A percentile compares a stretch with the other conserved stretches of the same genome.
Conservation (phyloP, 345 rosid species). For the Eutrema heterophyllum region DNA sequence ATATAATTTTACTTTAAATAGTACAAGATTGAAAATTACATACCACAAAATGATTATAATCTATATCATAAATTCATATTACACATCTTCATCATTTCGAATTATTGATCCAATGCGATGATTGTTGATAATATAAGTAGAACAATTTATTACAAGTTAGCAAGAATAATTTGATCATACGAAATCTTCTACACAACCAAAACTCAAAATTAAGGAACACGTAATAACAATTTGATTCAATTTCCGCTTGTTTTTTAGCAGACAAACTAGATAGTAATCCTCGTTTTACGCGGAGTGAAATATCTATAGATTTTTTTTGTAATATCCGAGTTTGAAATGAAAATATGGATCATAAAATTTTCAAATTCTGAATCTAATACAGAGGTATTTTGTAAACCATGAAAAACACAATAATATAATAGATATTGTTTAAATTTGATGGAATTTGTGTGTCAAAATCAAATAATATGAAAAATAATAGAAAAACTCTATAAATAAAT, state of each 20-base stretch:
- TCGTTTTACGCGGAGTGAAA: too few species aligned
- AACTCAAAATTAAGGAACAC: slow-evolving; percentile 9
- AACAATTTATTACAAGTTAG: slow-evolving; percentile 2
- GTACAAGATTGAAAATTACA: neutral
- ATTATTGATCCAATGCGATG: neutral
- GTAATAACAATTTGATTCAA: neutral
- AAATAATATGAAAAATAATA: too few species aligned
- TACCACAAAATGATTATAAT: neutral
- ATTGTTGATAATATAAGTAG: neutral
- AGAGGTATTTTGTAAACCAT: too few species aligned
- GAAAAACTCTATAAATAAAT: too few species aligned
- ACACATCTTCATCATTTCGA: neutral
- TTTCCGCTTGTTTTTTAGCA: neutral
- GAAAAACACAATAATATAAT: too few species aligned
- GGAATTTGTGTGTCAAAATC: too few species aligned
- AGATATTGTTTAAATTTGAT: too few species aligned
- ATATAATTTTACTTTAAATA: neutral
- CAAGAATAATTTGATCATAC: slow-evolving; percentile 1
- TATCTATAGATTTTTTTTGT: too few species aligned
- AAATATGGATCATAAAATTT: too few species aligned
- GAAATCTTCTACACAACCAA: slow-evolving; percentile 7
- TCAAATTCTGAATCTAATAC: too few species aligned
- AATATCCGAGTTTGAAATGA: too few species aligned
- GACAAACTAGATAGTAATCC: too few species aligned
- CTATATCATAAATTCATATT: neutral